Conservation (phyloP, 192 early-diverging fungal species). For the Backusella macrospora region DNA sequence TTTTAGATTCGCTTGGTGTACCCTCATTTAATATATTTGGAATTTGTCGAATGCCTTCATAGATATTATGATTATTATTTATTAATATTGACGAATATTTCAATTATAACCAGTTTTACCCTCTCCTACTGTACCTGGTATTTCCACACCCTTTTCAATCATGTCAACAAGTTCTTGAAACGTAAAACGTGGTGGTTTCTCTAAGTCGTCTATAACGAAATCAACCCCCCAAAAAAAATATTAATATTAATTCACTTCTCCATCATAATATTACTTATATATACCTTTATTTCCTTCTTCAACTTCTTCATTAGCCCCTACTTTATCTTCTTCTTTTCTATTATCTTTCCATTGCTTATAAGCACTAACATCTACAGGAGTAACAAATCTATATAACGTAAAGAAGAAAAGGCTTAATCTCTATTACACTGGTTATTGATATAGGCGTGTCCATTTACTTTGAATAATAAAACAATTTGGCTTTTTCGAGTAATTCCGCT, state of each 20-base stretch:
- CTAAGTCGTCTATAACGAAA: background rate
- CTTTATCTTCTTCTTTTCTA: constrained; percentile 7
- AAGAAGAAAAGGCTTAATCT: background rate
- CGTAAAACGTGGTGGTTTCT: constrained; percentile 29
- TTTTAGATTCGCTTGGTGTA: constrained; percentile 35
- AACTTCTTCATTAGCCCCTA: background rate
- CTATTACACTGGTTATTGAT: background rate
- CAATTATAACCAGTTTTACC: background rate
- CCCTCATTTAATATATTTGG: constrained; percentile 45
- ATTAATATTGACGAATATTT: background rate
- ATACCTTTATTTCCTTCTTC: background rate
- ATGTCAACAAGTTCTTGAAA: constrained; percentile 49
- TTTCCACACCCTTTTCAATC: constrained; percentile 42
- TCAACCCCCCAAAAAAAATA: background rate
- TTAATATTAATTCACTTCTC: background rate
- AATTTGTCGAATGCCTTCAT: constrained; percentile 43
- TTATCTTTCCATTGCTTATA: constrained; percentile 40
- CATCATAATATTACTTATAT: background rate
- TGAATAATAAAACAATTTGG: constrained; percentile 50
- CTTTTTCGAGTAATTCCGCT: constrained; percentile 37
- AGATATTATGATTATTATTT: background rate
- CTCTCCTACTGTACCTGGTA: constrained; percentile 43
- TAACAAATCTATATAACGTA: constrained; percentile 31
- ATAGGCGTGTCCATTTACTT: constrained; percentile 33
- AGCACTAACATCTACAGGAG: constrained; percentile 36